A percentile compares a stretch with the other conserved stretches of the same genome.
phyloP scores from a whole-genome alignment of 78 protist genomes.

The Bodo saltans region DNA sequence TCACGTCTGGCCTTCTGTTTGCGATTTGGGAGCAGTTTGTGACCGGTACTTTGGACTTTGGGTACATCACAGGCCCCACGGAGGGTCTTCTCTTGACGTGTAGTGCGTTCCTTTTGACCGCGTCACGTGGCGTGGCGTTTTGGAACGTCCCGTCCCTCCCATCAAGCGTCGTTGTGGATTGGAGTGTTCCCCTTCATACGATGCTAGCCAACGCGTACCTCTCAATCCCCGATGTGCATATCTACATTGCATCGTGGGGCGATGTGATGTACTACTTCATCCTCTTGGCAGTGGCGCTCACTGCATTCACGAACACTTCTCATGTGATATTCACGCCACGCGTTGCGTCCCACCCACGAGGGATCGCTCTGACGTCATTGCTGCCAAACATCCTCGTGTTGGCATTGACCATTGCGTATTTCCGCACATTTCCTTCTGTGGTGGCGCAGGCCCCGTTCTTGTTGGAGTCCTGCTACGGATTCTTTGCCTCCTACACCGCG shows the following conservation, averaged over 20 bases:
- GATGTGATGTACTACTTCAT: too few species aligned
- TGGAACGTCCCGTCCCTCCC: too few species aligned
- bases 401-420: neutral
- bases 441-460: neutral
- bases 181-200: neutral
- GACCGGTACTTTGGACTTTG: slow-evolving; percentile 40
- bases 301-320: neutral
- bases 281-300: too few species aligned
- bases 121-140: neutral
- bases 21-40: slow-evolving; percentile 38
- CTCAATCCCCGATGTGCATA: neutral
- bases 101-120: neutral
- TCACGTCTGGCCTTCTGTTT: slow-evolving; percentile 8
- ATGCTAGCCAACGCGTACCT: neutral
- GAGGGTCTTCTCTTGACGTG: slow-evolving; percentile 30
- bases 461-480: neutral
- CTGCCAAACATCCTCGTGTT: neutral
- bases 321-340: too few species aligned
- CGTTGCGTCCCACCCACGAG: neutral
- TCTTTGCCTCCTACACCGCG: neutral
- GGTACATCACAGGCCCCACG: slow-evolving; percentile 43
- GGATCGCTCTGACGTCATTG: neutral
- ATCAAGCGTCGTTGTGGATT: too few species aligned
- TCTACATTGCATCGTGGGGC: too few species aligned
- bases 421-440: neutral